Percentiles rank a stretch among this genome's conserved stretches.
Conservation (phyloP, 805 yeast genomes). For the Saturnispora sekii region DNA sequence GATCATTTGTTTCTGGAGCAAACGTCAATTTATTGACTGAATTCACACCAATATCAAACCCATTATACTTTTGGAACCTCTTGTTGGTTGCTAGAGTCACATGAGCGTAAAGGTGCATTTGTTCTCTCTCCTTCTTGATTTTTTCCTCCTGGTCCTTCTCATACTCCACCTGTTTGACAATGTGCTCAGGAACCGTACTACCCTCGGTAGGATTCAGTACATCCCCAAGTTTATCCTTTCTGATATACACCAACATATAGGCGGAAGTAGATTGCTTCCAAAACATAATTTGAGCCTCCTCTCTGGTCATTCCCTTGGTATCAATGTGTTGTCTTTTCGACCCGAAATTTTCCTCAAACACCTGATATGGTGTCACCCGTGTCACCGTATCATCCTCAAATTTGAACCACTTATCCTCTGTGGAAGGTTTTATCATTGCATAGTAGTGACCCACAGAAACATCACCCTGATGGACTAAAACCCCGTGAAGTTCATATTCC, state of each 20-base stretch:
- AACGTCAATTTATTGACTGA: slow-evolving; percentile 33
- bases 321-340: slow-evolving; percentile 49
- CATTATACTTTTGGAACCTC: slow-evolving; percentile 51
- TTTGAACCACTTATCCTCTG: slow-evolving; percentile 59
- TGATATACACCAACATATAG: slow-evolving; percentile 89
- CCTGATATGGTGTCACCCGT: slow-evolving; percentile 75
- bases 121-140: slow-evolving; percentile 54
- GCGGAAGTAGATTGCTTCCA: slow-evolving; percentile 86
- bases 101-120: slow-evolving; percentile 53
- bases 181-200: slow-evolving; percentile 55
- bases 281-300: slow-evolving; percentile 53
- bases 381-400: slow-evolving; percentile 96
- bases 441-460: slow-evolving; percentile 95
- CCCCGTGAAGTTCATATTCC: slow-evolving; percentile 84
- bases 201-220: slow-evolving; percentile 51
- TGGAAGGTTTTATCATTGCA: slow-evolving; percentile 79
- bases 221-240: slow-evolving; percentile 47
- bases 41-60: slow-evolving; percentile 72
- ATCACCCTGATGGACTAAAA: slow-evolving; percentile 91
- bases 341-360: slow-evolving; percentile 88
- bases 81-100: slow-evolving; percentile 46
- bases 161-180: slow-evolving; percentile 51
- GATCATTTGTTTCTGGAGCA: slow-evolving; percentile 40
- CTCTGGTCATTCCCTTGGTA: slow-evolving; percentile 42
- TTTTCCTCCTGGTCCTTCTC: slow-evolving; percentile 52